Evolutionary conservation across 352 stramenopile species (phyloP).

Genomic region (Saprolegnia diclina): DNA sequence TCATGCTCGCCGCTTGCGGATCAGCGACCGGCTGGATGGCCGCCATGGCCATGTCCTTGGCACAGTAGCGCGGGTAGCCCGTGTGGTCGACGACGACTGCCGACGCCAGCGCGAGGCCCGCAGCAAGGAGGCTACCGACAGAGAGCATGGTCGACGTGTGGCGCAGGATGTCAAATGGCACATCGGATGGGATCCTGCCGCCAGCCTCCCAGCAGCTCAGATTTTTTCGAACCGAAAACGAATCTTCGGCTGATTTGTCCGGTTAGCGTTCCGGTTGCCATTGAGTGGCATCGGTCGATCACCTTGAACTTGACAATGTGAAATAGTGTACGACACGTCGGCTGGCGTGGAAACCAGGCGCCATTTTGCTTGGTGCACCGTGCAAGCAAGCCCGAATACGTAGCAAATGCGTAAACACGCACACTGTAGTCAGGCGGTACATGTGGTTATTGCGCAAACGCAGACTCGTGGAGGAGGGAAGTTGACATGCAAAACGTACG

Average conservation of each 20-base stretch:
- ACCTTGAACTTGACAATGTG: no score
- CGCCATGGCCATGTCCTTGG: conserved; percentile 24
- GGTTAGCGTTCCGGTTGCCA: background rate
- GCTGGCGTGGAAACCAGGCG: no score
- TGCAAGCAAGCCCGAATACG: no score
- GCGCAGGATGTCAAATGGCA: no score
- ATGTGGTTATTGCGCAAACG: no score
- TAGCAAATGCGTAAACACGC: no score
- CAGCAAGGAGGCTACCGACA: background rate
- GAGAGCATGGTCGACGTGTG: background rate
- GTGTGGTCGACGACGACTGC: conserved; percentile 8
- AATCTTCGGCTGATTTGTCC: background rate
- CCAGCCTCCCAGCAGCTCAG: background rate
- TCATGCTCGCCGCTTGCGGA: background rate
- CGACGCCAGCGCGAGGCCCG: background rate
- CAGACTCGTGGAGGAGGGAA: no score
- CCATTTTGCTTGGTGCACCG: no score
- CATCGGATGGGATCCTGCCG: no score
- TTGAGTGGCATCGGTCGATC: background rate
- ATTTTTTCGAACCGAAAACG: background rate
- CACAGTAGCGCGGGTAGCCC: conserved; percentile 19
- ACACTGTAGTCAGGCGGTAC: no score
- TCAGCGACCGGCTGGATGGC: conserved; percentile 17
- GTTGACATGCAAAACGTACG: no score
- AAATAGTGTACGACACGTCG: no score